Evolutionary conservation across 306 rosid species (phyloP).

Genomic region (Corylus heterophylla): DNA sequence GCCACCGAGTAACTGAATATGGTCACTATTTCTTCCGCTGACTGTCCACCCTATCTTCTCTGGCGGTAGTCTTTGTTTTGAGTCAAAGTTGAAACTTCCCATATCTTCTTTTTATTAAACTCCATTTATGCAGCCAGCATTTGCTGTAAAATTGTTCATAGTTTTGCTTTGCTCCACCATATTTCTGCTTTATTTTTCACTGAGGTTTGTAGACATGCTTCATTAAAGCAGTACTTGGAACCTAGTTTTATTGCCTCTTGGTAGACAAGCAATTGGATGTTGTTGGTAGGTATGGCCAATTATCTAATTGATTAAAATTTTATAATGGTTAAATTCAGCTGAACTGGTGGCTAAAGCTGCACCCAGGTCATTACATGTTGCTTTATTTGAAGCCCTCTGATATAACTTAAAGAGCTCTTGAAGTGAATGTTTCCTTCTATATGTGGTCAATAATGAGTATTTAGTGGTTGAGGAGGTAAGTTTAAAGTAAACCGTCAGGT

Average conservation of each 20-base stretch:
- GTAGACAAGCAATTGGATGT: no score
- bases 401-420: neutral
- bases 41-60: neutral
- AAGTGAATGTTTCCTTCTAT: no score
- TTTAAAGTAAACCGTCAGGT: no score
- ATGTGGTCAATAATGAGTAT: no score
- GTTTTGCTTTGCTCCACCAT: neutral
- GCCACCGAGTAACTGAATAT: neutral
- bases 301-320: no score
- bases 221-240: neutral
- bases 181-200: neutral
- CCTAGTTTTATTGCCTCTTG: neutral
- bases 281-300: no score
- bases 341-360: no score
- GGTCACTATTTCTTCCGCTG: neutral
- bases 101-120: neutral
- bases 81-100: neutral
- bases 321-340: no score
- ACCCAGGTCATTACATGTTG: no score
- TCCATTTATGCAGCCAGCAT: neutral
- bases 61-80: neutral
- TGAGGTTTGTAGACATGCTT: neutral
- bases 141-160: neutral
- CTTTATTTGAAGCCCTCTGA: neutral
- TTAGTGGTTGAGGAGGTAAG: no score